Percentiles rank a stretch among this genome's conserved stretches.
Conservation (phyloP, 768 basidiomycete genomes). For the Leccinellum luteum region DNA sequence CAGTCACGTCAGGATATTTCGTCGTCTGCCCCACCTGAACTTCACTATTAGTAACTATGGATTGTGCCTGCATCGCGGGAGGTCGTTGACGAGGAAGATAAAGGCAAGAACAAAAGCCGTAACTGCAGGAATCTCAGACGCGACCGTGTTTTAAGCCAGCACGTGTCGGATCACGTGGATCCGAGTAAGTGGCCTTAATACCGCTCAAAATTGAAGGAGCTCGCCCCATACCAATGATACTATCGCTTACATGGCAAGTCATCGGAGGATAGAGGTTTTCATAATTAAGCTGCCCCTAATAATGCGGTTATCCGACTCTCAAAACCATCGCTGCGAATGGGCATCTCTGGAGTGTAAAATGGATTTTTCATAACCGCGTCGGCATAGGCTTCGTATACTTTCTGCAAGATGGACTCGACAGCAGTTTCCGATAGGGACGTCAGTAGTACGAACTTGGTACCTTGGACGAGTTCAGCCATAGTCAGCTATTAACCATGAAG, state of each 20-base stretch:
- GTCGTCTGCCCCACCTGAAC: constrained; percentile 18
- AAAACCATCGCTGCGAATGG: constrained; percentile 88
- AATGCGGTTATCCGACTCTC: constrained; percentile 67
- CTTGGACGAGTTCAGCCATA: constrained; percentile 38
- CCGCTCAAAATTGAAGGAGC: too few relatives aligned
- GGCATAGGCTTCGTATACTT: constrained; percentile 89
- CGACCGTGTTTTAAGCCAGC: constrained; percentile 15
- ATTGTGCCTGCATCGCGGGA: constrained; percentile 27
- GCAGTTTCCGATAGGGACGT: constrained; percentile 76
- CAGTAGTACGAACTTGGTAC: constrained; percentile 92
- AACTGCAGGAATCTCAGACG: constrained; percentile 1
- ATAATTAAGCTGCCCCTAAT: constrained; percentile 43
- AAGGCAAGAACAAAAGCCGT: not conserved
- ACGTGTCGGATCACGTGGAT: constrained; percentile 21
- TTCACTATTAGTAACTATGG: constrained; percentile 16
- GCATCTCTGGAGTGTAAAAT: constrained; percentile 99
- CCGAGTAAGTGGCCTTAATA: not conserved
- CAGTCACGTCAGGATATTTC: not conserved
- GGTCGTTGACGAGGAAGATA: not conserved
- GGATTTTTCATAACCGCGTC: constrained; percentile 99
- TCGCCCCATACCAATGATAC: too few relatives aligned
- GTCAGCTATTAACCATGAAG: not conserved
- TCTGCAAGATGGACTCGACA: constrained; percentile 70
- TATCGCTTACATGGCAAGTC: not conserved
- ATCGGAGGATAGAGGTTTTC: constrained; percentile 2